These are phyloP conservation scores for Chrysanthemum lavandulifolium DNA, from an alignment of 129 eudicot species.

Conservation along the genomic window DNA sequence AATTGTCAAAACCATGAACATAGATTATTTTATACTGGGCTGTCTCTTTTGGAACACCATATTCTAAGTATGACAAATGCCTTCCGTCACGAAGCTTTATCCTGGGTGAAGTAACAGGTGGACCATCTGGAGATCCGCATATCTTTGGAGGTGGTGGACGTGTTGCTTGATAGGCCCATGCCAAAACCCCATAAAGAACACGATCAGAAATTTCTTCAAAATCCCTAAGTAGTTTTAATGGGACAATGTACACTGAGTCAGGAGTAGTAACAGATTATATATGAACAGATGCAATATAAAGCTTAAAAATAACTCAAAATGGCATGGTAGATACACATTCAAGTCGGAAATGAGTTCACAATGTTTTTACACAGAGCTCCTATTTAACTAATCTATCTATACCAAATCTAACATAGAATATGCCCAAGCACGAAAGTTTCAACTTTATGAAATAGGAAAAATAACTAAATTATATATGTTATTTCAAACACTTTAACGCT, in stretches of 20 bases:
- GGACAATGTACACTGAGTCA: not conserved
- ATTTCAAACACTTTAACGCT: too few relatives aligned
- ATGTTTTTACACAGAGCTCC: too few relatives aligned
- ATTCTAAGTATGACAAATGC: slow-evolving; percentile 66
- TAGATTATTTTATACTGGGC: slow-evolving; percentile 63
- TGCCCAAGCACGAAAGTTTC: too few relatives aligned
- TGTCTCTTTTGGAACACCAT: slow-evolving; percentile 65
- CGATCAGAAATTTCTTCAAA: slow-evolving; percentile 41
- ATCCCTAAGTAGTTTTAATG: slow-evolving; percentile 38
- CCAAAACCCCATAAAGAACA: slow-evolving; percentile 41
- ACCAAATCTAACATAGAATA: too few relatives aligned
- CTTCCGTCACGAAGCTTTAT: slow-evolving; percentile 79
- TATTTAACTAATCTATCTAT: too few relatives aligned
- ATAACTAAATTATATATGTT: too few relatives aligned
- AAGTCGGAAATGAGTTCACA: too few relatives aligned
- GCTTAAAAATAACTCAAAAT: too few relatives aligned
- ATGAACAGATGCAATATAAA: too few relatives aligned
- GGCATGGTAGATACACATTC: too few relatives aligned
- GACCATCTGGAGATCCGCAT: slow-evolving; percentile 35
- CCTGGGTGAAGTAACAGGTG: slow-evolving; percentile 62
- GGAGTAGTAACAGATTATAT: not conserved
- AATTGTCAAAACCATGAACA: slow-evolving; percentile 65
- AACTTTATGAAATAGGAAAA: too few relatives aligned
- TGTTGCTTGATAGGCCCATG: slow-evolving; percentile 51
- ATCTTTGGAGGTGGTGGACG: slow-evolving; percentile 27